Conservation (phyloP, 176 grass and related monocot genomes). For the Luzula sylvatica region DNA sequence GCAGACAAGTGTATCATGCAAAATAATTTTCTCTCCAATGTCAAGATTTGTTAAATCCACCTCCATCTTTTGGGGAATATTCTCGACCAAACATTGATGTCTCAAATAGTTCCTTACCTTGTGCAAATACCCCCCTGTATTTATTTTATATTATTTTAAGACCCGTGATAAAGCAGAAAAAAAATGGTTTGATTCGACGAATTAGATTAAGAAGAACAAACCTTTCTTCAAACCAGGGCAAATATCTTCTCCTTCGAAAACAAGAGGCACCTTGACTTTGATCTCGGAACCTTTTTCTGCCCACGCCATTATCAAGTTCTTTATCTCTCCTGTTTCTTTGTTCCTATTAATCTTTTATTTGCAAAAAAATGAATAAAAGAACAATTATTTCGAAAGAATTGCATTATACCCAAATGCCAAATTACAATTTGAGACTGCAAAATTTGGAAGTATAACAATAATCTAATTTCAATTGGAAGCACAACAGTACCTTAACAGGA, state of each 20-base stretch:
- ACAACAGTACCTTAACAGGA: conserved; percentile 45
- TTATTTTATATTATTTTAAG: not conserved
- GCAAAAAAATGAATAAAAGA: not conserved
- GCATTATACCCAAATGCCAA: too few species aligned
- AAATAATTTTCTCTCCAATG: conserved; percentile 65
- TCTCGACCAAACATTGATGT: conserved; percentile 70
- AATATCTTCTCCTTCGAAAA: conserved; percentile 63
- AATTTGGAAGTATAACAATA: too few species aligned
- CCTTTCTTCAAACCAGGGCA: conserved; percentile 91
- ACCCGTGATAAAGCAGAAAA: too few species aligned
- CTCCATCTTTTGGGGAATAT: conserved; percentile 88
- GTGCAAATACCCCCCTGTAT: conserved; percentile 73
- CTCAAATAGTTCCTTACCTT: conserved; percentile 56
- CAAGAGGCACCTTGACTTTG: conserved; percentile 60
- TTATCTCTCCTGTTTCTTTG: conserved; percentile 53
- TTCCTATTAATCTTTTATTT: conserved; percentile 53
- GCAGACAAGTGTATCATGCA: conserved; percentile 65
- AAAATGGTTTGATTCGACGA: too few species aligned
- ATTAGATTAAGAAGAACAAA: conserved; percentile 13
- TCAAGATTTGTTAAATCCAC: conserved; percentile 77
- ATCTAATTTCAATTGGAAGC: too few species aligned
- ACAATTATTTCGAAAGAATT: conserved; percentile 1
- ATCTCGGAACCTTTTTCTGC: conserved; percentile 56
- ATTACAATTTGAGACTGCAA: too few species aligned
- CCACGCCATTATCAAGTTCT: conserved; percentile 80